Percentiles rank a stretch among this genome's conserved stretches.
Conservation (phyloP, 2,329 filamentous ascomycete genomes). For the Beauveria caledonica region DNA sequence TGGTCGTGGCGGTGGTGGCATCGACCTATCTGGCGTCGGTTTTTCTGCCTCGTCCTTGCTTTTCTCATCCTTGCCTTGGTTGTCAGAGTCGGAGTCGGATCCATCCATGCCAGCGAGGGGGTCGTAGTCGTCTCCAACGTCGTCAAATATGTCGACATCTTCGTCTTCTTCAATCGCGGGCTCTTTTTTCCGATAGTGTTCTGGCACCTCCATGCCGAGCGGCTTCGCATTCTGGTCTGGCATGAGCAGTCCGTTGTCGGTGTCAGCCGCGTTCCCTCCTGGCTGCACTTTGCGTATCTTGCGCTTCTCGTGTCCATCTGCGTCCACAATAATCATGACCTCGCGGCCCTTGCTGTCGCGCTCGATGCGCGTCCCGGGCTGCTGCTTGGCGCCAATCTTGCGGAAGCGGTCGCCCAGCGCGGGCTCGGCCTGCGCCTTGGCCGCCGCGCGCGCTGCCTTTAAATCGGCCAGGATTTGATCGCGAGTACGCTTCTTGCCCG, state of each 20-base stretch:
- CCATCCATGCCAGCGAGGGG: slow-evolving; percentile 51
- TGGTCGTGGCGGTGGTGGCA: slow-evolving; percentile 39
- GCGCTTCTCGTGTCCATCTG: slow-evolving; percentile 57
- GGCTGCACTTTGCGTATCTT: slow-evolving; percentile 50
- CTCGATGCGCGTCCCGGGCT: slow-evolving; percentile 50
- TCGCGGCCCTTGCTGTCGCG: slow-evolving; percentile 53
- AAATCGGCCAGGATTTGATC: slow-evolving; percentile 61
- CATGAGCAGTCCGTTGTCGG: slow-evolving; percentile 38
- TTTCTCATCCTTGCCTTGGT: slow-evolving; percentile 30
- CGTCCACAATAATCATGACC: slow-evolving; percentile 57
- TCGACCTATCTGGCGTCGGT: slow-evolving; percentile 21
- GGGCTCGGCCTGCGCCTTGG: slow-evolving; percentile 45
- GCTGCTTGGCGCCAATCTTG: slow-evolving; percentile 51
- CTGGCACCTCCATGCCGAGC: slow-evolving; percentile 58
- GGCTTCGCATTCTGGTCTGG: slow-evolving; percentile 49
- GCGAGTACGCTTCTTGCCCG: slow-evolving; percentile 54
- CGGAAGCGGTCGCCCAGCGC: slow-evolving; percentile 53
- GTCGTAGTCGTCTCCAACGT: slow-evolving; percentile 58
- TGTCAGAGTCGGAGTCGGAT: slow-evolving; percentile 37
- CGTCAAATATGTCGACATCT: slow-evolving; percentile 58
- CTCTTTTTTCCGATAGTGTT: slow-evolving; percentile 43
- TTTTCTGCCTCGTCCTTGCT: slow-evolving; percentile 17
- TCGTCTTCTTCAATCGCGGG: slow-evolving; percentile 42
- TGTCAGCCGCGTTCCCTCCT: slow-evolving; percentile 25
- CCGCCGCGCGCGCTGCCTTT: slow-evolving; percentile 53